Evolutionary conservation across 2,329 filamentous ascomycete genomes (phyloP).

Genomic region (Neurospora crassa): DNA sequence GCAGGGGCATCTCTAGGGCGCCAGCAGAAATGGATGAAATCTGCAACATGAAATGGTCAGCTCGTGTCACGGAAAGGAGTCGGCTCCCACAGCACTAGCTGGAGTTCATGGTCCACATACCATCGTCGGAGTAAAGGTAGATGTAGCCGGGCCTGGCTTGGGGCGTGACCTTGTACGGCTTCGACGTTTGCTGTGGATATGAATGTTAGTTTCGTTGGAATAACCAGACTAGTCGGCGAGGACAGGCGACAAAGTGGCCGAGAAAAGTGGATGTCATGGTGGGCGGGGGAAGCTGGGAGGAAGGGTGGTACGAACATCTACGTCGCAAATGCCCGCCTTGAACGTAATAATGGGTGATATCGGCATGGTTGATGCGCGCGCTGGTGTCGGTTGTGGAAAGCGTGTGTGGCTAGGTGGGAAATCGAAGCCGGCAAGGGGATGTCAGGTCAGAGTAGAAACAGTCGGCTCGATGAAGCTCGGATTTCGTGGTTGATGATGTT

Average conservation of each 20-base stretch:
- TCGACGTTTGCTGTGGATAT: conserved; percentile 35
- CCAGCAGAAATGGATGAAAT: conserved; percentile 97
- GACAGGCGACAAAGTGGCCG: background rate
- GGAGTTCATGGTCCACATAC: conserved; percentile 23
- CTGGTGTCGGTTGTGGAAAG: background rate
- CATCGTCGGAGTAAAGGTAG: conserved; percentile 89
- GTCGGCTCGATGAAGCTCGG: background rate
- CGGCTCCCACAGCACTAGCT: background rate
- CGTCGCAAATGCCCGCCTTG: conserved; percentile 84
- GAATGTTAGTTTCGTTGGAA: background rate
- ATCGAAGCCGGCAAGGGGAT: background rate
- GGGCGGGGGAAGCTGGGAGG: background rate
- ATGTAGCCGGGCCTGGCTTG: conserved; percentile 71
- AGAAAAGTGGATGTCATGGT: background rate
- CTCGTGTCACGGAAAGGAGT: background rate
- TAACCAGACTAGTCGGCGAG: background rate
- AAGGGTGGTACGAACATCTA: conserved; percentile 54
- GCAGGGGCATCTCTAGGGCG: conserved; percentile 64
- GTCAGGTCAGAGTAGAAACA: background rate
- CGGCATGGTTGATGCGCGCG: conserved; percentile 50
- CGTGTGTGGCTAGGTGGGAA: background rate
- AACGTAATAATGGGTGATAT: conserved; percentile 84
- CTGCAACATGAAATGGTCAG: conserved; percentile 30
- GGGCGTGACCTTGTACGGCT: conserved; percentile 64
- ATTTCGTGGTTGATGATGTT: background rate